Evolutionary conservation across 2,329 filamentous ascomycete genomes (phyloP), one percentile per base, ranked within the genome.

Genomic region (Aspergillus fischeri): DNA sequence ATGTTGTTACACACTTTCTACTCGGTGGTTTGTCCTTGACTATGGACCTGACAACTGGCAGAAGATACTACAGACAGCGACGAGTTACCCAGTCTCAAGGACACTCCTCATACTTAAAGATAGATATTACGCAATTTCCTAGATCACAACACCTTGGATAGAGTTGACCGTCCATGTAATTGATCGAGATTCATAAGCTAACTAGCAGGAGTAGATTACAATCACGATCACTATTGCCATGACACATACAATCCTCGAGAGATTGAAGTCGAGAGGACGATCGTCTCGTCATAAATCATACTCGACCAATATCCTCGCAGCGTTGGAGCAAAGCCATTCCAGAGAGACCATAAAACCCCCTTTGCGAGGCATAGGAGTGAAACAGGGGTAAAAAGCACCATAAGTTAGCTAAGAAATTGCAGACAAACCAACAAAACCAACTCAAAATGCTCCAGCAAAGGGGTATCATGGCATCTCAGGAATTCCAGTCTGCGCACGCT

Each of bases 361-460:
- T 51, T 32, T 42, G 28, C 47, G 25, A 54, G 17, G 27, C 55
- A 20, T 24, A 49, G n/a, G 51, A 50, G 48, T 44, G 21, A 14
- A 21, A 47, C 21, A 6, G 44, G 24, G 21, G 27, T 17, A 35
- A 14, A 35, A 14, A 17, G 17, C 9, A 35, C 11, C 11, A 17
- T 35, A 17, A 35, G 32, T 6, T 35, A 35, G 32, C 32, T 35
- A 35, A 6, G 32, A 35, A 35, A 14, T n/a, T 32, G 27, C 28
- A 52, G 51, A 41, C 45, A 20, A 54, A 20, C 49, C 50, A 44
- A 29, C 28, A 27, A 51, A 53, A 49, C 48, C 52, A 51, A 47
- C 20, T 45, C 35, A 17, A 44, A 50, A 49, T 21, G 50, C 29
- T 32, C 42, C 54, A 27, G 44, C 49, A 51, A 51, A 49, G 41